Conservation (phyloP, 192 early-diverging fungal genomes). For the Jimgerdemannia flammicorona region DNA sequence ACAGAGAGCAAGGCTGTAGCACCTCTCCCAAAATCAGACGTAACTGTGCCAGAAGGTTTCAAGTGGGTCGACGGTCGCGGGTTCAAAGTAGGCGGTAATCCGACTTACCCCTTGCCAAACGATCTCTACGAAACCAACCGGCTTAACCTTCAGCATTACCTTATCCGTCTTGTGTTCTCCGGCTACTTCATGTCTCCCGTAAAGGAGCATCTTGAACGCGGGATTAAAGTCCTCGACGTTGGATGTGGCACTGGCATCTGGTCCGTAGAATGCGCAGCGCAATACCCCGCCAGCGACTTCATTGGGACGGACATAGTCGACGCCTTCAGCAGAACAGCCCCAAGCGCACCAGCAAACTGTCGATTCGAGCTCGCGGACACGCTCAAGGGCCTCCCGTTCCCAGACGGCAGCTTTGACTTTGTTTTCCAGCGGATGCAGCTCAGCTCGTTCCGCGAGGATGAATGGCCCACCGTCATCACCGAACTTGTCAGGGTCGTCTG, state of each 20-base stretch:
- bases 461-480: not conserved
- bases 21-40: too few relatives aligned
- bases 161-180: not conserved
- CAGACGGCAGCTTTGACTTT: not conserved
- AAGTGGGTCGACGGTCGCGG: too few relatives aligned
- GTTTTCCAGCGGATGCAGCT: not conserved
- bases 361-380: not conserved
- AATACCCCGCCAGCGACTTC: not conserved
- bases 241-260: not conserved
- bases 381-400: not conserved
- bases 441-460: not conserved
- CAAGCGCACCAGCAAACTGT: not conserved
- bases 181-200: not conserved
- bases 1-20: too few relatives aligned
- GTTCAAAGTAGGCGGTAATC: not conserved
- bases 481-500: not conserved
- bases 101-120: not conserved
- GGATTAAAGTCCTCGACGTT: not conserved
- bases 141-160: not conserved
- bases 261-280: not conserved
- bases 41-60: too few relatives aligned
- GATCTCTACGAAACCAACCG: not conserved
- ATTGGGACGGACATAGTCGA: not conserved
- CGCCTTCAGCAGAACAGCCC: not conserved
- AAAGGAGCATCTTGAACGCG: not conserved